Conservation (phyloP, 768 basidiomycete genomes). For the Cytidiella melzeri region DNA sequence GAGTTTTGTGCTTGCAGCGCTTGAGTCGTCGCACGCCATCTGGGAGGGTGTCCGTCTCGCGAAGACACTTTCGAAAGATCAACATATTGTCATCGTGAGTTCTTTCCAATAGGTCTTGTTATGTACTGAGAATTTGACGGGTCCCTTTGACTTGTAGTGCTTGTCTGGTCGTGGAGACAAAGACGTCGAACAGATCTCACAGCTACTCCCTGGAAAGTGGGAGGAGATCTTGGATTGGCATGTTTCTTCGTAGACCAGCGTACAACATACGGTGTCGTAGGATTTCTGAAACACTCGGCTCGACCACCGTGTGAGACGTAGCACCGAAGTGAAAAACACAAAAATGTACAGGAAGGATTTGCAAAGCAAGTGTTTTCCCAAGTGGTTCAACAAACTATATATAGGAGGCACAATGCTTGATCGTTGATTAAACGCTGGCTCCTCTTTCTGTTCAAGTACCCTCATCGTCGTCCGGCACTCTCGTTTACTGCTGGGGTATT, state of each 20-base stretch:
- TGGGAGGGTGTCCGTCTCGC: slow-evolving; percentile 89
- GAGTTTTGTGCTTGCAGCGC: too few relatives aligned
- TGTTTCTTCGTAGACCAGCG: slow-evolving; percentile 33
- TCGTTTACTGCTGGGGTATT: too few relatives aligned
- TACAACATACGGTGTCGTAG: background rate
- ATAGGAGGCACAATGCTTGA: too few relatives aligned
- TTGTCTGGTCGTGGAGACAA: slow-evolving; percentile 96
- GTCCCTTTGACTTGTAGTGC: slow-evolving; percentile 44
- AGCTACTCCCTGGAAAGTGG: slow-evolving; percentile 90
- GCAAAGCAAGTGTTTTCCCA: too few relatives aligned
- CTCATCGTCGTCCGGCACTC: too few relatives aligned
- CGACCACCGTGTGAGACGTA: background rate
- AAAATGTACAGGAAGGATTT: too few relatives aligned
- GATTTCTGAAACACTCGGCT: background rate
- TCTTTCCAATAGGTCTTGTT: background rate
- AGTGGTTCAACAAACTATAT: too few relatives aligned
- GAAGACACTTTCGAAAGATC: slow-evolving; percentile 74
- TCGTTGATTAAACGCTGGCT: too few relatives aligned
- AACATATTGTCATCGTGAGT: slow-evolving; percentile 87
- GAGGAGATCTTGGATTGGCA: slow-evolving; percentile 94
- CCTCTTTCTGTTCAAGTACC: too few relatives aligned
- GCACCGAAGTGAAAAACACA: too few relatives aligned
- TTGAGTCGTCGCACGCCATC: slow-evolving; percentile 94
- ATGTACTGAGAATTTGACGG: background rate
- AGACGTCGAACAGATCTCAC: slow-evolving; percentile 95